Base-by-base conservation (phyloP, 306 rosid genomes). In the Pyrus pyrifolia region DNA sequence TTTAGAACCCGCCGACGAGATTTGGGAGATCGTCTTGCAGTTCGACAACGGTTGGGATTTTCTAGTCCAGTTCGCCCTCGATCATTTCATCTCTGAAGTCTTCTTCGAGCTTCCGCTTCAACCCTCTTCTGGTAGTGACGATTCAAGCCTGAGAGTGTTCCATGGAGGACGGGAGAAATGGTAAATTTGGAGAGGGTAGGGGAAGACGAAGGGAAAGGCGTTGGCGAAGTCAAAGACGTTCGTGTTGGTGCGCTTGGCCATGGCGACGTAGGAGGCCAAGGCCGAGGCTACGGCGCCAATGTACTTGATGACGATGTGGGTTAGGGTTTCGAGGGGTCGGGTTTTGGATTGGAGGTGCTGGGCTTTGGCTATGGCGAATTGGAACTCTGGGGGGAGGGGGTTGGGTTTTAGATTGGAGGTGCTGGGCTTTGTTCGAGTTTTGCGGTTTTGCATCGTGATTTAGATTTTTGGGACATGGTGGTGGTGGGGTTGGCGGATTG, bases 191-290 rank as follows among this genome's bases (percentile, higher is more conserved):
- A 29, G n/a, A 14, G 55, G 49, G 70, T 33, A 1, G 7, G 38
- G 7, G 38, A 33, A 33, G 38, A 33, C 7, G 6, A 33, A 33
- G 7, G 38, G 87, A 79, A 91, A 57, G 73, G 92, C 89, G 73
- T 83, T 79, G 86, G 88, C 42, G 76, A 91, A 63, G 83, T 91
- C 92, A 68, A 86, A 81, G 73, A 91, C 78, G 80, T 91, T 91
- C 61, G 87, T 72, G 33, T 86, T 70, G 4, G 93, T 76, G 79
- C 91, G 94, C 53, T 79, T 83, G 67, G 94, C 80, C 52, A 78
- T 68, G 71, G 78, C 82, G 45, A 91, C 71, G 80, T 76, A 78
- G 6, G 76, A 75, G 6, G 35, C 6, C 35, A 1, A 31, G 35
- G 35, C 1, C 6, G 5, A 31, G 55, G 85, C 88, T 35, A 82